Base-by-base conservation (phyloP, 306 rosid genomes). In the Vigna reflexopilosa region DNA sequence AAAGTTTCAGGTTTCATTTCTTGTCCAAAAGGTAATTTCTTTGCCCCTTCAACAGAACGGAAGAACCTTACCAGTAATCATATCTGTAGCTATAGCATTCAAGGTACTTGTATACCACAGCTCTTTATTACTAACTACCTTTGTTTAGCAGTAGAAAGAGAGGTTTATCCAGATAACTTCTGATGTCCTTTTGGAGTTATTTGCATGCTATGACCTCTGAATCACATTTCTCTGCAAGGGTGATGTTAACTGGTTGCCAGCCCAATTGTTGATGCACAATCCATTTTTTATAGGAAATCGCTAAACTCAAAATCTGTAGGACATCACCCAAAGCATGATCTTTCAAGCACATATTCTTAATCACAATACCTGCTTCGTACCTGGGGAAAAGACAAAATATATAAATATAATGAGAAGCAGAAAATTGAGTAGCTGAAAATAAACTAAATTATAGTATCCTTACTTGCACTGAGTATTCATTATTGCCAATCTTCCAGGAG, bases 391-490 rank as follows among this genome's bases (percentile, higher is more conserved):
- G 17, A 13, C 3, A 50, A 77, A 62, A 30, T 32, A 54, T 17
- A 17, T 1, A 36, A 52, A 61, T 56, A 28, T 72, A 63, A 81
- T 38, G 70, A 44, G 44, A 58, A 13, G 17, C 62, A 61, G 13
- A 67, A 58, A 73, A 19, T 2, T 42, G 8, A 61, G 73, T 65
- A 81, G 70, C 28, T 83, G 63, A 66, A 80, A 72, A 80, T 26
- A 50, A 78, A 28, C 26, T 65, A 72, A 70, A 58, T 58, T 58
- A 26, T n/a, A 12, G 28, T 36, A 58, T 65, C 67, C 76, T 87
- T 80, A 94, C 98, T 89, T 90, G 97, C 93, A 85, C 28, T 86
- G 87, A 61, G 97, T 86, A 45, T 80, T 89, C 88, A 89, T 81
- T 50, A 91, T 61, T n/a, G 96, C 86, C 3, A 84, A 82, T 67